Percentiles rank a stretch among this genome's conserved stretches.
Conservation (phyloP, 2,329 filamentous ascomycete genomes). For the Pseudonectria foliicola region DNA sequence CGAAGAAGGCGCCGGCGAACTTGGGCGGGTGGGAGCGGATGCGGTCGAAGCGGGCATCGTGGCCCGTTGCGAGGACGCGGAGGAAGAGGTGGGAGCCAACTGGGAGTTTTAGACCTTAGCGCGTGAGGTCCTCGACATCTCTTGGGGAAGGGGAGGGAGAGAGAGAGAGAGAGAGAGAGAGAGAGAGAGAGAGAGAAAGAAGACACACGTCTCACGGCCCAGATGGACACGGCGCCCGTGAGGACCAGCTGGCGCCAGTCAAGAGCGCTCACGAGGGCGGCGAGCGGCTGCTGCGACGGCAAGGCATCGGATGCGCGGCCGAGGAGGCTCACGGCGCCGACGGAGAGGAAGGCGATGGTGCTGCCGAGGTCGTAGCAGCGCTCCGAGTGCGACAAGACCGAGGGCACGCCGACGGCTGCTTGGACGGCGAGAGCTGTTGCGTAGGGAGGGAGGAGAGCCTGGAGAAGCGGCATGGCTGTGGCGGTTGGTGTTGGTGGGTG, state of each 20-base stretch:
- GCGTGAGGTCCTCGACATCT: too few species aligned
- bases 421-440: constrained; percentile 58
- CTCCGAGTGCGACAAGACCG: constrained; percentile 52
- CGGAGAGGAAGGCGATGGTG: constrained; percentile 58
- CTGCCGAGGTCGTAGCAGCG: constrained; percentile 64
- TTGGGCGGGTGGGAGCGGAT: constrained; percentile 29
- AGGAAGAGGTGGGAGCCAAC: constrained; percentile 59
- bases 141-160: too few species aligned
- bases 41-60: constrained; percentile 44
- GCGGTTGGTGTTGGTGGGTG: not conserved
- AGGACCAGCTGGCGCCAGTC: constrained; percentile 52
- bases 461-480: constrained; percentile 28
- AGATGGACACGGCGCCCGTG: constrained; percentile 39
- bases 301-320: constrained; percentile 54
- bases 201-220: constrained; percentile 51
- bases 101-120: constrained; percentile 26
- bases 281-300: constrained; percentile 43
- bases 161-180: too few species aligned
- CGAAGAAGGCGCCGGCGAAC: constrained; percentile 34
- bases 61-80: constrained; percentile 51
- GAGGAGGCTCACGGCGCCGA: constrained; percentile 55
- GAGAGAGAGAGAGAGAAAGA: not conserved
- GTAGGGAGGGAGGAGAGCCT: constrained; percentile 51
- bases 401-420: constrained; percentile 54
- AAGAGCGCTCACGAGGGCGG: constrained; percentile 24